phyloP scores from a whole-genome alignment of 371 early-diverging fungal genomes.

The Mortierella sp. region DNA sequence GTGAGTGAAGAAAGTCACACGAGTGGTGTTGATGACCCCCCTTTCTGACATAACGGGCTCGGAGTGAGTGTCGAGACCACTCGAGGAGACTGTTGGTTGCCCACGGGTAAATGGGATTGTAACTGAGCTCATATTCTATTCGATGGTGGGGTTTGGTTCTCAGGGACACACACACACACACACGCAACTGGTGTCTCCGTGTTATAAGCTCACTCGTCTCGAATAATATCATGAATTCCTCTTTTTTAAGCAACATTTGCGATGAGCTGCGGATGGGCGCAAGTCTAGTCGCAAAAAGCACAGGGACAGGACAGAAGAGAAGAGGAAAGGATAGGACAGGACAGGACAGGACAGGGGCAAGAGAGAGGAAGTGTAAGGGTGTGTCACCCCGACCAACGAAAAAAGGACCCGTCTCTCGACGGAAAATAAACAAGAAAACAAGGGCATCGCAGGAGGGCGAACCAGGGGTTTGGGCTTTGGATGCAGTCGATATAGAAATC shows the following conservation, averaged over 20 bases:
- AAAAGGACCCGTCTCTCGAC: background rate
- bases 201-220: too few species aligned
- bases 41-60: background rate
- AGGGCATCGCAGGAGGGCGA: background rate
- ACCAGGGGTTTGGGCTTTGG: background rate
- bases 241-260: too few species aligned
- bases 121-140: background rate
- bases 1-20: background rate
- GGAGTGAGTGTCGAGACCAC: background rate
- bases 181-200: too few species aligned
- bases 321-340: background rate
- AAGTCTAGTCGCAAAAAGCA: background rate
- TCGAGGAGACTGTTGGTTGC: background rate
- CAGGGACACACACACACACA: background rate
- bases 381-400: background rate
- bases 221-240: too few species aligned
- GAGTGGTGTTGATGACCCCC: background rate
- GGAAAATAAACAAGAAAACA: slow-evolving; percentile 3
- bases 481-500: too few species aligned
- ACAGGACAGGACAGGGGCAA: background rate
- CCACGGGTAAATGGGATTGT: background rate
- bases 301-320: background rate
- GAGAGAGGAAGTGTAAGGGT: background rate
- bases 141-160: background rate
- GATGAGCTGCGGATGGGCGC: too few species aligned